phyloP scores from a whole-genome alignment of 305 asterid species.

The Solanum aculeatissimum region DNA sequence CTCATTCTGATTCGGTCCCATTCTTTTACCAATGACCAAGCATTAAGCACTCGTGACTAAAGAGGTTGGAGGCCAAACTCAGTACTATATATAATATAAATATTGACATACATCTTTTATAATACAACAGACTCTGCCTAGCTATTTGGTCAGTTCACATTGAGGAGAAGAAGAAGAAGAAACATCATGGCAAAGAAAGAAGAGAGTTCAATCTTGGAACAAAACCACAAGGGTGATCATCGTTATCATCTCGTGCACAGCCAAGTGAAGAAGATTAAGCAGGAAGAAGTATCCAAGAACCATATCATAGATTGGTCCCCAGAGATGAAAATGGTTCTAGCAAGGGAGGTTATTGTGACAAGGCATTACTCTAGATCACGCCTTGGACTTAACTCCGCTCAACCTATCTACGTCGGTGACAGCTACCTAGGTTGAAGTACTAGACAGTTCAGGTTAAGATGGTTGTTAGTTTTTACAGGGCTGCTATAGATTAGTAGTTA shows the following conservation, averaged over 20 bases:
- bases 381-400: neutral
- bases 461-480: neutral
- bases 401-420: neutral
- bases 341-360: neutral
- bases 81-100: neutral
- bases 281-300: neutral
- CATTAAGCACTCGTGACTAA: neutral
- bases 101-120: neutral
- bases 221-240: neutral
- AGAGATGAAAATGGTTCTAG: neutral
- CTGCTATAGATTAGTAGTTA: neutral
- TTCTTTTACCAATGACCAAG: neutral
- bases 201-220: neutral
- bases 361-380: slow-evolving; percentile 6
- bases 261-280: slow-evolving; percentile 8
- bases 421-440: neutral
- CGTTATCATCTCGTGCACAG: neutral
- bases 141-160: neutral
- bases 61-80: neutral
- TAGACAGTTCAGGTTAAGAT: neutral
- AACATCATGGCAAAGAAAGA: neutral
- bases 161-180: neutral
- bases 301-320: neutral
- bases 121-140: neutral
- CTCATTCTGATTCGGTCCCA: neutral